Base-by-base conservation (phyloP, 768 basidiomycete species). In the Russula abietina region DNA sequence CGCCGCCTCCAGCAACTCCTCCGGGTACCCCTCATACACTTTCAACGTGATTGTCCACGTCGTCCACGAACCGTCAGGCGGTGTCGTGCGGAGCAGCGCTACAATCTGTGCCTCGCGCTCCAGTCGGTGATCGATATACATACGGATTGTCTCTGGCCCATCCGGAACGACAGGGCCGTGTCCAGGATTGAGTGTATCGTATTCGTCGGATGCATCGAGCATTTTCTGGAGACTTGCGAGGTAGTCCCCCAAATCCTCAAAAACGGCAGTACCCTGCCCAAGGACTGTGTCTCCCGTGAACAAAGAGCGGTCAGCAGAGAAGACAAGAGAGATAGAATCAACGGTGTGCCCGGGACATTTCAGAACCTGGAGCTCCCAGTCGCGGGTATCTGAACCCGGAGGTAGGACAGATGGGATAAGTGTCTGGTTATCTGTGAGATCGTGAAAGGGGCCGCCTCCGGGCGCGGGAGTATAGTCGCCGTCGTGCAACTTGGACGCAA, bases 271-370 rank as follows among this genome's bases (percentile, higher is more conserved):
- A 9, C 94, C 93, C 65, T 93, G 85, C 0, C 96, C 96, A 33
- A 98, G 82, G 8, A 98, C 83, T 5, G 87, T 91, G 75, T 98
- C 96, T 0, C 89, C 91, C 0, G 93, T 95, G 76, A 95, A 94
- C 17, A 98, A 79, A 0, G 85, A 86, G 28, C 77, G 75, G 69
- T 95, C 91, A 50, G 81, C 80, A 0, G 82, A 78, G 55, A 93
- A 76, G 59, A 86, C 76, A 43, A 98, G 76, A 54, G 80, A 86
- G 70, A 97, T 81, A 3, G 91, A 94, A 72, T 98, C 96, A 51
- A 76, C 69, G 0, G 96, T 98, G 68, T 98, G 96, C 0, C 96
- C 96, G 0, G 96, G 96, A 0, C 91, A 87, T 71, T 92, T 86
- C 0, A 98, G 69, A 26, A 97, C 83, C 28, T 79, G 79, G 11